Percentiles rank a stretch among this genome's conserved stretches.
phyloP scores from a whole-genome alignment of 2,329 filamentous ascomycete genomes.

The Epichloe glyceriae region DNA sequence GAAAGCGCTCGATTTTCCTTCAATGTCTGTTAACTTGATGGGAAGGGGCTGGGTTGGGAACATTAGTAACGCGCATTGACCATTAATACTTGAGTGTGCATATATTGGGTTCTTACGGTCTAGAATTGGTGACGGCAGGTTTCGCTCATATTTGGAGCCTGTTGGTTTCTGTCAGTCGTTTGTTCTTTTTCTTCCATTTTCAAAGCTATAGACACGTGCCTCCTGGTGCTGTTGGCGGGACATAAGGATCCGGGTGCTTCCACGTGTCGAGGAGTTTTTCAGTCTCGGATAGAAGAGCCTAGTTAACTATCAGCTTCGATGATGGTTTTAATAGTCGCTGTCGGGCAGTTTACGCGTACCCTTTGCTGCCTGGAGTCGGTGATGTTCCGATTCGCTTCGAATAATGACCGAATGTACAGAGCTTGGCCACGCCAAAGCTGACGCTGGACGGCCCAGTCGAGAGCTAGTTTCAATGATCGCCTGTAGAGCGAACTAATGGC shows the following conservation, averaged over 20 bases:
- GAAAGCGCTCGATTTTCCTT: background rate
- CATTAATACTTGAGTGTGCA: background rate
- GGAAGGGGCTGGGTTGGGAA: constrained; percentile 14
- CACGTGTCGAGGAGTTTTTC: constrained; percentile 80
- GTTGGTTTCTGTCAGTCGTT: constrained; percentile 9
- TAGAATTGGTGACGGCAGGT: constrained; percentile 66
- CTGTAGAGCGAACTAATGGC: constrained; percentile 62
- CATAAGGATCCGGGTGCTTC: constrained; percentile 96
- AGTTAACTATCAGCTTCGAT: background rate
- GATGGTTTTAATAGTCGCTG: background rate
- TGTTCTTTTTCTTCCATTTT: background rate
- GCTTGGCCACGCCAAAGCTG: constrained; percentile 93
- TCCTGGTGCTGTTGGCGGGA: constrained; percentile 80
- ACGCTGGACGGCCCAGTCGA: constrained; percentile 91
- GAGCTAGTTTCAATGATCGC: constrained; percentile 79
- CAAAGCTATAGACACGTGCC: constrained; percentile 40
- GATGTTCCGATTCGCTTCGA: constrained; percentile 83
- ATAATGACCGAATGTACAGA: constrained; percentile 86
- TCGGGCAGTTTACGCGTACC: constrained; percentile 35
- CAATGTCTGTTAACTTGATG: constrained; percentile 5
- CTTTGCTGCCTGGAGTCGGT: constrained; percentile 75
- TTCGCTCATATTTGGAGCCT: constrained; percentile 96
- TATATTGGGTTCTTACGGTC: constrained; percentile 51
- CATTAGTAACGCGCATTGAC: background rate
- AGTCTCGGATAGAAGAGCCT: constrained; percentile 79